Evolutionary conservation across 306 rosid genomes (phyloP).

Genomic region (Lotus japonicus): DNA sequence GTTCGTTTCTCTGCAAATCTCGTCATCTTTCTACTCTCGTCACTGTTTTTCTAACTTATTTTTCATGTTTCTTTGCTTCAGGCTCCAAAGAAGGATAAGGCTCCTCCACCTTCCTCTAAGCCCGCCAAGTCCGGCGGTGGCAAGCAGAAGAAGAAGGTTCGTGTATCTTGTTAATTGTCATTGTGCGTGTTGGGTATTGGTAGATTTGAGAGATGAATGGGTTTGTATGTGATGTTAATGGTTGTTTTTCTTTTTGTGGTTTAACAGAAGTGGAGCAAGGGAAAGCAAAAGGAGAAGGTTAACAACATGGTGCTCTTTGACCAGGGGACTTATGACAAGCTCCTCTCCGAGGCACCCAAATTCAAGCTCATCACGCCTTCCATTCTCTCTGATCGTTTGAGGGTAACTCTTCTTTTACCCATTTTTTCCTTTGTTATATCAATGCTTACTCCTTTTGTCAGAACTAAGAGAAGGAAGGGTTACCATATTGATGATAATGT

Average conservation of each 20-base stretch:
- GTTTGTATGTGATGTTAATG: background rate
- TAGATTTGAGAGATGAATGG: background rate
- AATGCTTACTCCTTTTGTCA: too few species aligned
- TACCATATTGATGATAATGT: background rate
- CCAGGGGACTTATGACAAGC: conserved; percentile 59
- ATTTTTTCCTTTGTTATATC: too few species aligned
- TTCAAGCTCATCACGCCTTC: conserved; percentile 76
- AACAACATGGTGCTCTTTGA: conserved; percentile 74
- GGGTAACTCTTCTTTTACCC: conserved; percentile 29
- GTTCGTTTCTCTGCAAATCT: background rate
- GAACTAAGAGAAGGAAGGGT: too few species aligned
- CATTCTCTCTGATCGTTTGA: conserved; percentile 60
- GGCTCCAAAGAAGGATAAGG: conserved; percentile 87
- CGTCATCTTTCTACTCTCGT: too few species aligned
- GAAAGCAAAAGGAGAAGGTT: conserved; percentile 86
- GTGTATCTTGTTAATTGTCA: background rate
- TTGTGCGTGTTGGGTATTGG: background rate
- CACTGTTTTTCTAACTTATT: background rate
- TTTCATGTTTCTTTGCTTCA: conserved; percentile 9
- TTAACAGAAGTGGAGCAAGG: conserved; percentile 75
- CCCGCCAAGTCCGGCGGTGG: conserved; percentile 79
- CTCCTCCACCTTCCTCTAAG: conserved; percentile 66
- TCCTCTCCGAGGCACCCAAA: conserved; percentile 64
- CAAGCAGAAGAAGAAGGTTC: conserved; percentile 76
- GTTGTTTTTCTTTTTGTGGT: background rate